These are phyloP conservation scores for Lichtheimia corymbifera DNA, from an alignment of 371 early-diverging fungal species.

Conservation along the genomic window DNA sequence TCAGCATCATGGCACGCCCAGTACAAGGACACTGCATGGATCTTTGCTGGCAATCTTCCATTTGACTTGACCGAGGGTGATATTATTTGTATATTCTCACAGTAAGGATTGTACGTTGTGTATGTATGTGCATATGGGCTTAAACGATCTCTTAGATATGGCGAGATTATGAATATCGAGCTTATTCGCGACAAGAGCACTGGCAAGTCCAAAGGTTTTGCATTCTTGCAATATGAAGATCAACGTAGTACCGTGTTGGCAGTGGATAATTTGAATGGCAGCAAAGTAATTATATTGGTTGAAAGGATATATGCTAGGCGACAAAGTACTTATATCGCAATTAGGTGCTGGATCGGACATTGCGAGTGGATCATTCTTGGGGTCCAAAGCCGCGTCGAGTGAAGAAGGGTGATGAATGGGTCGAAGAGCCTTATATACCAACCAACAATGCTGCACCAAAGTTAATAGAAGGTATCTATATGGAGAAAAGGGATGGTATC, in stretches of 20 bases:
- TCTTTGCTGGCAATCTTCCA: constrained; percentile 85
- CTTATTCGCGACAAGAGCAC: constrained; percentile 84
- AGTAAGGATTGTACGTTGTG: constrained; percentile 53
- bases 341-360: constrained; percentile 31
- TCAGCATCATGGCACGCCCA: constrained; percentile 87
- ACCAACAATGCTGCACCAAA: constrained; percentile 76
- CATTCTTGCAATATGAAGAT: constrained; percentile 93
- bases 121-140: neutral
- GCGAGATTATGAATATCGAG: constrained; percentile 89
- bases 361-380: constrained; percentile 46
- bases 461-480: constrained; percentile 40
- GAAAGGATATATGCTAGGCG: neutral
- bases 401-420: constrained; percentile 32
- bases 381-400: constrained; percentile 56
- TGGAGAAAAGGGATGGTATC: neutral
- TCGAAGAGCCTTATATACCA: constrained; percentile 71
- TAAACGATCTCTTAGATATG: constrained; percentile 58
- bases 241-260: constrained; percentile 90
- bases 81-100: constrained; percentile 87
- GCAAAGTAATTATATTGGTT: constrained; percentile 47
- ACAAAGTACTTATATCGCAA: neutral
- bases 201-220: constrained; percentile 87
- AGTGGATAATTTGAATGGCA: constrained; percentile 94
- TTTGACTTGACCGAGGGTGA: constrained; percentile 93
- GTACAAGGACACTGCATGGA: constrained; percentile 87